Evolutionary conservation across 371 early-diverging fungal genomes (phyloP), one percentile per base, ranked within the genome.

Genomic region (Apophysomyces elegans): DNA sequence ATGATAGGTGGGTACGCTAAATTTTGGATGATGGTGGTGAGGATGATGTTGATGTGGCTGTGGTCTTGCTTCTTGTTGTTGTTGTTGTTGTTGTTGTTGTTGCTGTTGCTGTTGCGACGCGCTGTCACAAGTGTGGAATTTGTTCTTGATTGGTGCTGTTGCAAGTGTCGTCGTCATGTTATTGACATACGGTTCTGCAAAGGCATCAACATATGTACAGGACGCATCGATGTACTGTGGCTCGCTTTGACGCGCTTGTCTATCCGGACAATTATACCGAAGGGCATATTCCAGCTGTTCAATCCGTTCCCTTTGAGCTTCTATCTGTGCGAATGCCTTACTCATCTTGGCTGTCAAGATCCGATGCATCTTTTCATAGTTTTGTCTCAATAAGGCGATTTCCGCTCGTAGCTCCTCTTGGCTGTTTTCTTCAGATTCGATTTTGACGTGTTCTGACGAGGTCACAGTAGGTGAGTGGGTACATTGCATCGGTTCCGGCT

Each of bases 281-380:
- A 59, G 37, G 6, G 60, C 43, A 41, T 13, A 38, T 38, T 54
- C 38, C 12, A 63, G 37, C 9, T 50, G 37, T 12, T 66, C 62
- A 11, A 62, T 36, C 41, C 50, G 61, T 58, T 45, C 45, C 26
- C 58, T 26, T 18, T 66, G 67, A 1, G 58, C 44, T 37, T 61
- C 62, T 45, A 66, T 56, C 36, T 66, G 41, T 1, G 41, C 45
- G n/a, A 61, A 43, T 21, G 67, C 62, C 45, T 61, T 41, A 11
- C 39, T 26, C 41, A 66, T 57, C 37, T 61, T 45, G 16, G 21
- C 21, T 4, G 57, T 44, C 56, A 62, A 61, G 7, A 37, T n/a
- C 18, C 57, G 38, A 21, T 66, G 61, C 67, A 66, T 62, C 14
- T 18, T 44, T 35, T 62, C 46, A 44, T 56, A 62, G 8, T 26